A percentile compares a stretch with the other conserved stretches of the same genome.
phyloP scores from a whole-genome alignment of 768 basidiomycete genomes.

The Pisolithus microcarpus region DNA sequence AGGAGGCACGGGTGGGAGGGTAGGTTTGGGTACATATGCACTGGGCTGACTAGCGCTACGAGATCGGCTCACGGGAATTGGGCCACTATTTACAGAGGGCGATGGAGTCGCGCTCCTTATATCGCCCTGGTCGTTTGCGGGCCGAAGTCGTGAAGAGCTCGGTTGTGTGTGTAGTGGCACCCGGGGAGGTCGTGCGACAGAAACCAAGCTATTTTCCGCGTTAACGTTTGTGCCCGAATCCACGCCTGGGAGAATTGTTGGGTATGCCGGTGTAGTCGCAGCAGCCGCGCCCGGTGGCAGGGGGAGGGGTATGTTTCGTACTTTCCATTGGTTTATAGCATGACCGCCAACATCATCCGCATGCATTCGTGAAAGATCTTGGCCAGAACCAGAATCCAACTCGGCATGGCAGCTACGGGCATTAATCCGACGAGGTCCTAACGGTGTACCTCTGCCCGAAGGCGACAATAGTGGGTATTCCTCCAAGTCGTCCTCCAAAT shows the following conservation, averaged over 20 bases:
- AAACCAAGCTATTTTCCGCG: slow-evolving; percentile 33
- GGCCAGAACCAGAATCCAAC: slow-evolving; percentile 39
- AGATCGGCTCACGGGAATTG: slow-evolving; percentile 41
- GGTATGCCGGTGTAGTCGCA: slow-evolving; percentile 22
- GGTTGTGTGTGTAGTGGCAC: slow-evolving; percentile 56
- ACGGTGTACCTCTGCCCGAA: slow-evolving; percentile 71
- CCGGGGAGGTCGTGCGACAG: slow-evolving; percentile 35
- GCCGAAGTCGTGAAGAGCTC: slow-evolving; percentile 55
- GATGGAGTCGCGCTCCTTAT: slow-evolving; percentile 31
- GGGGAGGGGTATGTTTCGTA: slow-evolving; percentile 38
- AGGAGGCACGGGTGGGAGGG: slow-evolving; percentile 49
- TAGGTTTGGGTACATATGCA: slow-evolving; percentile 51
- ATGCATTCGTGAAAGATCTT: slow-evolving; percentile 56
- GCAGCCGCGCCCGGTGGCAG: slow-evolving; percentile 23
- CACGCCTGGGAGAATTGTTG: slow-evolving; percentile 43
- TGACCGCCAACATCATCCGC: slow-evolving; percentile 64
- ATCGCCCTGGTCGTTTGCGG: slow-evolving; percentile 43
- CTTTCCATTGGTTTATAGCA: slow-evolving; percentile 59
- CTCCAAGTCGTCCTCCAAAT: slow-evolving; percentile 69
- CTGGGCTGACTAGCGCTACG: slow-evolving; percentile 77
- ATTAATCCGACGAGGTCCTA: slow-evolving; percentile 50
- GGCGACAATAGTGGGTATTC: slow-evolving; percentile 55
- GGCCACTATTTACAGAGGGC: slow-evolving; percentile 14
- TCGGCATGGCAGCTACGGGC: slow-evolving; percentile 55
- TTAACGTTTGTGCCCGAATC: slow-evolving; percentile 38